These are phyloP conservation scores for Aspergillus arachidicola DNA, from an alignment of 2,329 filamentous ascomycete genomes.

Conservation along the genomic window DNA sequence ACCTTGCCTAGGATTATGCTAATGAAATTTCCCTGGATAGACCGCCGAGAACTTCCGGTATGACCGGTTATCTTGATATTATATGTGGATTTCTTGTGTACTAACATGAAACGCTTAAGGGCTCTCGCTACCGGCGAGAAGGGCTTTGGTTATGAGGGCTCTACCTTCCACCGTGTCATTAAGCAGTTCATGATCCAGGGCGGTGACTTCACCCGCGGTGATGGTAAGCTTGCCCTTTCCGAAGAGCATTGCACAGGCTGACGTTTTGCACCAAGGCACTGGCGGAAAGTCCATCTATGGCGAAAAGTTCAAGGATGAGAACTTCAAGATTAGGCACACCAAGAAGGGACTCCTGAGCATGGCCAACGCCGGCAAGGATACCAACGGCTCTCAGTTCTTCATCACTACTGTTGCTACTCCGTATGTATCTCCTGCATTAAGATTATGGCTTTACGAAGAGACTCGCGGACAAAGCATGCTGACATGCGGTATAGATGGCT, in stretches of 20 bases:
- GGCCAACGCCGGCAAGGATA: slow-evolving; percentile 67
- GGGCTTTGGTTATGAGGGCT: slow-evolving; percentile 68
- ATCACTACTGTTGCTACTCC: slow-evolving; percentile 64
- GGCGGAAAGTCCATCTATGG: slow-evolving; percentile 71
- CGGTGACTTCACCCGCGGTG: slow-evolving; percentile 67
- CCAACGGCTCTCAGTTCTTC: slow-evolving; percentile 69
- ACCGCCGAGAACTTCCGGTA: slow-evolving; percentile 68
- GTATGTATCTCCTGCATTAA: slow-evolving; percentile 27
- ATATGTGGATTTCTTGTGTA: neutral
- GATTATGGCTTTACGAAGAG: neutral
- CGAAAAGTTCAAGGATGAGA: slow-evolving; percentile 68
- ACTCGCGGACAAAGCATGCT: neutral
- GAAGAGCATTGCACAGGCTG: slow-evolving; percentile 8
- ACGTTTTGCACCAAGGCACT: slow-evolving; percentile 49
- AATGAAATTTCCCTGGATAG: slow-evolving; percentile 38
- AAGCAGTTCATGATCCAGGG: slow-evolving; percentile 73
- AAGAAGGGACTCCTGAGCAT: slow-evolving; percentile 66
- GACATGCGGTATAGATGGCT: slow-evolving; percentile 52
- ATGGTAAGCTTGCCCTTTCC: slow-evolving; percentile 45
- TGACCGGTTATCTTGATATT: slow-evolving; percentile 3
- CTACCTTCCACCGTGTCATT: slow-evolving; percentile 70
- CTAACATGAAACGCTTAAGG: slow-evolving; percentile 27
- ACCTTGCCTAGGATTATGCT: slow-evolving; percentile 6
- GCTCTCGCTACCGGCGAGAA: slow-evolving; percentile 68
- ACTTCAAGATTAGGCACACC: slow-evolving; percentile 71